Conservation (phyloP, 768 basidiomycete species). For the Hydnum rufescens region DNA sequence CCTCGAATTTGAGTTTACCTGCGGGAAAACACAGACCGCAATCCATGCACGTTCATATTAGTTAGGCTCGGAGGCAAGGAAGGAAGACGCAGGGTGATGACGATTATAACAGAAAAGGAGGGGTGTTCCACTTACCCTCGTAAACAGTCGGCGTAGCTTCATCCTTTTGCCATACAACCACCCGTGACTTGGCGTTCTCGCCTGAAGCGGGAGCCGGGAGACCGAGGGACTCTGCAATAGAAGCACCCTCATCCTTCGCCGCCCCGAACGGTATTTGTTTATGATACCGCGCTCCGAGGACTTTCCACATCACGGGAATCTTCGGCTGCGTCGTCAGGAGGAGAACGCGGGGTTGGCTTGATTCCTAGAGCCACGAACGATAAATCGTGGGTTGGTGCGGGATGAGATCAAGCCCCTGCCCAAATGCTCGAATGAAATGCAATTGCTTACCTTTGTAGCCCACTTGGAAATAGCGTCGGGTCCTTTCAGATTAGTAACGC, state of each 20-base stretch:
- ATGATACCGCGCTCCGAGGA: slow-evolving; percentile 49
- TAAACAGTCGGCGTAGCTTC: slow-evolving; percentile 35
- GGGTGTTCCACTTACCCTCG: slow-evolving; percentile 24
- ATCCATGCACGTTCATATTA: no score
- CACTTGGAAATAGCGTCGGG: slow-evolving; percentile 42
- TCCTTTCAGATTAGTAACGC: slow-evolving; percentile 35
- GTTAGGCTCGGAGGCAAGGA: slow-evolving; percentile 1
- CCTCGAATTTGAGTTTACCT: background rate
- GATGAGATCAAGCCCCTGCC: background rate
- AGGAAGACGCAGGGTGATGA: no score
- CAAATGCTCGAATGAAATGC: background rate
- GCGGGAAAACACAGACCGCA: no score
- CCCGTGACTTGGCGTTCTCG: slow-evolving; percentile 38
- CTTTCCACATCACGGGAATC: slow-evolving; percentile 62
- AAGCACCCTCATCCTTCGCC: slow-evolving; percentile 8
- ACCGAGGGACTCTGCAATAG: slow-evolving; percentile 32
- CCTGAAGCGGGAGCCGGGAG: background rate
- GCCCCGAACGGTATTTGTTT: slow-evolving; percentile 29
- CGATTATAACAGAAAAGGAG: no score
- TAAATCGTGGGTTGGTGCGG: background rate
- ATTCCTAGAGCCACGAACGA: slow-evolving; percentile 16
- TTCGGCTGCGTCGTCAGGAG: slow-evolving; percentile 54
- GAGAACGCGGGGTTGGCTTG: slow-evolving; percentile 34
- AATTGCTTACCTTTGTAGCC: slow-evolving; percentile 39
- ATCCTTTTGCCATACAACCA: slow-evolving; percentile 19